Base-by-base conservation (phyloP, 495 filamentous ascomycete species). In the Aspergillus panamensis region DNA sequence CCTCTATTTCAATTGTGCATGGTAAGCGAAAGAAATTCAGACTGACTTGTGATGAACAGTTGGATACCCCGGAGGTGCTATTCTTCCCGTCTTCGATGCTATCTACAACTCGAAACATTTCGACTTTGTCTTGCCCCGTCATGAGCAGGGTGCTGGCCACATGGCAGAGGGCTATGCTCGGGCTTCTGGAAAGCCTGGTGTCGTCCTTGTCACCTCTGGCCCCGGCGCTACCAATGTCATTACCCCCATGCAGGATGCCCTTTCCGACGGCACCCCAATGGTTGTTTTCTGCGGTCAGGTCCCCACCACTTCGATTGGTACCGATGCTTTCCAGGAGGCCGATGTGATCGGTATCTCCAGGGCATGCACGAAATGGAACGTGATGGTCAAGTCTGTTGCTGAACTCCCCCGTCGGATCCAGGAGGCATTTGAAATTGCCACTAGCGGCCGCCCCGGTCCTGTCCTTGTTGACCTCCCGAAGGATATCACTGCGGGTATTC, bases 111-210 rank as follows among this genome's bases (percentile, higher is more conserved):
- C 81, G 8, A 75, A 77, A 52, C 70, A 84, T 57, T 85, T 87
- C 70, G 75, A 83, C 13, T 86, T 87, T 66, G 77, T 86, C 55
- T 74, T 85, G 3, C 81, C 84, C 6, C 71, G 75, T 53, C 83
- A 86, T 69, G 83, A 87, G 67, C 84, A 87, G 69, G 83, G 84
- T 50, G 84, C 82, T 37, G 82, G 84, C 29, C 84, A 87, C 63
- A 87, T 86, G 84, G 84, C 84, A 3, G 80, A 87, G 59, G 84
- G 84, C 19, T 87, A 86, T 66, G 82, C 84, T 16, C 72, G 82
- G 25, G 83, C 80, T 33, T 79, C 77, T 31, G 81, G 82, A 17
- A 80, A 80, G 57, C 82, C 82, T 17, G 82, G 84, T 51, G 81
- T 87, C 17, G 81, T 87, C 39, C 67, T 86, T 8, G 83, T 86